Percentiles rank a stretch among this genome's conserved stretches.
These are phyloP conservation scores for Torulaspora indica DNA, from an alignment of 805 yeast species.

Conservation along the genomic window DNA sequence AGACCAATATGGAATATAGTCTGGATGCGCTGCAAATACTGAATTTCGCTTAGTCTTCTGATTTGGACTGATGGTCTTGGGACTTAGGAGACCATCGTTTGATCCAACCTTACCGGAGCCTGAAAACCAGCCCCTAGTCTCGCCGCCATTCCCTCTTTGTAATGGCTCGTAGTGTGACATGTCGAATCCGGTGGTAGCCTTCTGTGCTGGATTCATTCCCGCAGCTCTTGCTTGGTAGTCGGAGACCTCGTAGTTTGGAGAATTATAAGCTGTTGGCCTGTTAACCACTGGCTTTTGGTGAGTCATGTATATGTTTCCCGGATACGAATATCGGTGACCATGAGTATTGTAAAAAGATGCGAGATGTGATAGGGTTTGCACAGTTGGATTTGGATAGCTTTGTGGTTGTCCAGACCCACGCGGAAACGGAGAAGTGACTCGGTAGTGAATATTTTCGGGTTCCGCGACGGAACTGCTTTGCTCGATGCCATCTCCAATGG, in stretches of 20 bases:
- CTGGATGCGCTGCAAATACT: background rate
- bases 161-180: constrained; percentile 1
- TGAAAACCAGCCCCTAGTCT: constrained; percentile 2
- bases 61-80: background rate
- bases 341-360: constrained; percentile 28
- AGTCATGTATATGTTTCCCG: constrained; percentile 14
- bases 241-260: background rate
- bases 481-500: constrained; percentile 1
- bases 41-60: background rate
- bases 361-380: constrained; percentile 23
- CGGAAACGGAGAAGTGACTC: background rate
- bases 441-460: background rate
- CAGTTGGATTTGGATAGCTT: constrained; percentile 18
- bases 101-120: background rate
- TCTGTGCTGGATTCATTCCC: constrained; percentile 1
- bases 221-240: background rate
- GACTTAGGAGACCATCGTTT: background rate
- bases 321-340: constrained; percentile 28
- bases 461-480: no score
- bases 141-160: background rate
- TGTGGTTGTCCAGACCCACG: constrained; percentile 1
- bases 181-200: background rate
- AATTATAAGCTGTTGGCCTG: background rate
- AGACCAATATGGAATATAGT: constrained; percentile 3
- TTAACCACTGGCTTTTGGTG: constrained; percentile 5